phyloP scores from a whole-genome alignment of 768 basidiomycete genomes.

The Lentinula boryana region DNA sequence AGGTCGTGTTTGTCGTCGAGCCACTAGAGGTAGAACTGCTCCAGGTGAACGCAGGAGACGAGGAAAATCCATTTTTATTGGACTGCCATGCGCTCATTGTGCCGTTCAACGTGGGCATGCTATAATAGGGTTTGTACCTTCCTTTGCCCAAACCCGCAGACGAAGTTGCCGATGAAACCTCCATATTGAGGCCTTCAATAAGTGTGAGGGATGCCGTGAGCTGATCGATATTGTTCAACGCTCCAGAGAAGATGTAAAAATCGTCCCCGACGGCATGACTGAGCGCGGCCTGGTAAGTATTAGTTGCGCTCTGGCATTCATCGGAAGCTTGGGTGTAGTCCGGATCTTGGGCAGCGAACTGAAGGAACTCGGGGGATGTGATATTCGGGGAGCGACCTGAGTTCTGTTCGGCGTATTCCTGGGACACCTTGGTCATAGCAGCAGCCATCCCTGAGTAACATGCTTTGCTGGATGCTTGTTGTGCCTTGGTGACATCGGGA shows the following conservation, averaged over 20 bases:
- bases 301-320: neutral
- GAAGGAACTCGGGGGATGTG: neutral
- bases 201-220: neutral
- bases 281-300: neutral
- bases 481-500: neutral
- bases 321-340: neutral
- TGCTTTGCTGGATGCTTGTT: neutral
- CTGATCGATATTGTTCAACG: neutral
- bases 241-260: slow-evolving; percentile 1
- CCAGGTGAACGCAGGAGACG: neutral
- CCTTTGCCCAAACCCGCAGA: neutral
- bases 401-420: neutral
- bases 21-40: neutral
- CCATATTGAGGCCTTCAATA: neutral
- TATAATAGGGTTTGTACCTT: slow-evolving; percentile 1
- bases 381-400: neutral
- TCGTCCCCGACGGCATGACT: neutral
- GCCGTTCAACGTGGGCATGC: neutral
- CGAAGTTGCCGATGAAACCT: neutral
- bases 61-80: neutral
- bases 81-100: slow-evolving; percentile 3
- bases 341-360: neutral
- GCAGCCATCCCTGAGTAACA: neutral
- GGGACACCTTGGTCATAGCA: neutral
- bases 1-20: neutral